Conservation (phyloP, 768 basidiomycete species). For the Lentinula raphanica region DNA sequence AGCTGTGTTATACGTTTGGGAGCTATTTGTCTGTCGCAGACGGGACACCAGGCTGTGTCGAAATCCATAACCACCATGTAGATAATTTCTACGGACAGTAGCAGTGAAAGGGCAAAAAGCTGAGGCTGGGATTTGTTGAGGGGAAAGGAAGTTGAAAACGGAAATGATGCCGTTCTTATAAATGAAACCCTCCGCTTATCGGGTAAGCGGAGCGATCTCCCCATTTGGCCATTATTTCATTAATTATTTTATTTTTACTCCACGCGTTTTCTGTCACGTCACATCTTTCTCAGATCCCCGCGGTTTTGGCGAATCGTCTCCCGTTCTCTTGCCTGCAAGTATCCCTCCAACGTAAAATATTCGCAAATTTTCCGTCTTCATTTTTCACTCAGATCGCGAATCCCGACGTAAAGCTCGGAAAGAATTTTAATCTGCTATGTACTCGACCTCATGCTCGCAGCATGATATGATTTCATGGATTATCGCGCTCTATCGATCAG, state of each 20-base stretch:
- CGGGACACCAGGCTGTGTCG: slow-evolving; percentile 78
- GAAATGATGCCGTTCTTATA: not conserved
- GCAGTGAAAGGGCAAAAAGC: slow-evolving; percentile 10
- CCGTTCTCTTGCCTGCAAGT: not conserved
- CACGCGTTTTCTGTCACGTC: not conserved
- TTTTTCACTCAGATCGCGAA: not conserved
- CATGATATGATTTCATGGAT: not conserved
- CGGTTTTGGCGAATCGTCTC: not conserved
- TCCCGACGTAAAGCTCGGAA: not conserved
- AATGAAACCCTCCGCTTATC: not conserved
- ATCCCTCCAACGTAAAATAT: not conserved
- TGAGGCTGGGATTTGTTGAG: slow-evolving; percentile 6
- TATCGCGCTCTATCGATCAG: not conserved
- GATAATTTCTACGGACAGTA: not conserved
- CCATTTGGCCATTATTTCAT: not conserved
- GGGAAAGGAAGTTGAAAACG: not conserved
- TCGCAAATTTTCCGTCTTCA: not conserved
- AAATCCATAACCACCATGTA: slow-evolving; percentile 30
- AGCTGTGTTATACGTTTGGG: slow-evolving; percentile 61
- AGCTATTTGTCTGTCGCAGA: slow-evolving; percentile 71
- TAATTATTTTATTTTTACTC: not conserved
- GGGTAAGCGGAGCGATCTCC: not conserved
- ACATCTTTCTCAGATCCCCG: not conserved
- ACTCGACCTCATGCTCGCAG: not conserved
- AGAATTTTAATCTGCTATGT: not conserved